Base-by-base conservation (phyloP, 1,139 yeast species). In the Saccharomycopsis hybrid region DNA sequence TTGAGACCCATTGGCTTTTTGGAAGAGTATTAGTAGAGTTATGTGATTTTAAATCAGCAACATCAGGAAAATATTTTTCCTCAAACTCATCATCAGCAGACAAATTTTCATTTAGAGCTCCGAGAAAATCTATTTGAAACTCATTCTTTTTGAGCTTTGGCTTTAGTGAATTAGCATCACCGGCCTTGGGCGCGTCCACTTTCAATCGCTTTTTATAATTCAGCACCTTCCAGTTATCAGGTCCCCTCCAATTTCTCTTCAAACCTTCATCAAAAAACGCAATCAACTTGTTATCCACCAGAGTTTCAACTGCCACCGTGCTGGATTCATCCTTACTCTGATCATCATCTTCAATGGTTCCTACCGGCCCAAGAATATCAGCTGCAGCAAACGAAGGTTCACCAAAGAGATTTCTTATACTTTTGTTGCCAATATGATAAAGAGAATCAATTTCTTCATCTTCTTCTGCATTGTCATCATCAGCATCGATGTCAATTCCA, bases 201-300 rank as follows among this genome's bases (percentile, higher is more conserved):
- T 25, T 24, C 27, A 29, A 41, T 39, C 41, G 56, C 32, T 65
- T 67, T 58, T 74, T 82, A 51, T 85, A 70, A 30, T 80, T 78
- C 42, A 77, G 70, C 8, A 90, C 86, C 65, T 85, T 85, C 97
- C 97, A 92, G 65, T 88, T 94, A 56, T 87, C 94, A 4, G 96
- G 92, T 33, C 92, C 92, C 25, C 87, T 73, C 90, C 89, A 83
- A 61, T 77, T 78, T 40, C 72, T 68, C 55, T 71, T 73, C 66
- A 82, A 69, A 31, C 73, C 70, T 52, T 76, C 77, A 58, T 82
- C 87, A 61, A 82, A 82, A 60, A 80, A 81, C 1, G 82, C 78
- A 77, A 84, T 76, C 46, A 82, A 69, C 55, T 77, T 82, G 48
- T 69, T 69, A 55, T 77, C 58, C 36, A 52, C 60, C 18, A 18